Percentiles rank a stretch among this genome's conserved stretches.
Conservation (phyloP, 78 protist species). For the Paulinella micropora region DNA sequence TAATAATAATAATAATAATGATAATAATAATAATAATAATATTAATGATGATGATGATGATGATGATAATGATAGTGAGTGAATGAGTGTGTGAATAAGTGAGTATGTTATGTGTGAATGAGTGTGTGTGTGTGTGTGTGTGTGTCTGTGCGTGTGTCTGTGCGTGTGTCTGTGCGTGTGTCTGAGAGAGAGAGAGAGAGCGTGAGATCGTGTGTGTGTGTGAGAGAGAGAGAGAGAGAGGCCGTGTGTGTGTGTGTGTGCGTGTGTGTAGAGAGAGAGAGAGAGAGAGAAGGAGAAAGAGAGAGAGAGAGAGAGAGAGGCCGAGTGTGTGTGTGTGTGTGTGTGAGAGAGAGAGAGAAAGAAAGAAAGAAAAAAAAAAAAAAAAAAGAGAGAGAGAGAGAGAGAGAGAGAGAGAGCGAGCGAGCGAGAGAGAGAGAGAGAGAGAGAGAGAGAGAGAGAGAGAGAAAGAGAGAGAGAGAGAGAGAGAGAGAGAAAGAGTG, state of each 20-base stretch:
- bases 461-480: not conserved
- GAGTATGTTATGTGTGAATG: no score
- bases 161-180: no score
- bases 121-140: no score
- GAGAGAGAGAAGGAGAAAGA: not conserved
- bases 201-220: no score
- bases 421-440: slow-evolving; percentile 1
- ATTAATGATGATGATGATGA: no score
- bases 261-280: not conserved
- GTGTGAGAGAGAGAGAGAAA: not conserved
- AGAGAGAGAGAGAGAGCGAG: not conserved
- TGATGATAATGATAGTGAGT: no score
- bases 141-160: no score
- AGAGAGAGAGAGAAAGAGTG: not conserved
- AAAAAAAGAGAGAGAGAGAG: not conserved
- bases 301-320: not conserved
- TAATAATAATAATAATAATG: no score
- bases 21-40: no score
- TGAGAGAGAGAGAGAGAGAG: no score
- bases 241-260: not conserved
- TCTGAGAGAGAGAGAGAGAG: no score
- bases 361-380: not conserved
- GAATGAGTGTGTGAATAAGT: no score
- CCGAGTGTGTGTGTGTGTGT: not conserved
- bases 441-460: slow-evolving; percentile 1